Evolutionary conservation across 208 protist genomes (phyloP), one percentile per base, ranked within the genome.

Genomic region (Leishmania braziliensis): DNA sequence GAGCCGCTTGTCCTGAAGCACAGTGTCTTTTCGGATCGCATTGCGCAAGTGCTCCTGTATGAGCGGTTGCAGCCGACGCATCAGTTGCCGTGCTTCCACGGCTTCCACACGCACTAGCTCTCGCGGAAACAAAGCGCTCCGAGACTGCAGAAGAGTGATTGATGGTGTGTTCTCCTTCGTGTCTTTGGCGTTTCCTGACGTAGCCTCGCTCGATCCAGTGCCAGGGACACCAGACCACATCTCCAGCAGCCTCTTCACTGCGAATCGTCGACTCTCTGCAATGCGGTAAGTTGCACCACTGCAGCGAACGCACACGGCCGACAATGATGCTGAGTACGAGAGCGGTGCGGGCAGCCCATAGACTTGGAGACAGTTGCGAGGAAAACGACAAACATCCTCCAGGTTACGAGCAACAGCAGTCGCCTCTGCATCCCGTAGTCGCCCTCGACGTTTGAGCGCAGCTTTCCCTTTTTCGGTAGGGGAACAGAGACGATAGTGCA

Each of bases 1-100:
- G 20, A 98, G 85, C 36, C 81, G 71, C 84, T 95, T 96, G 73
- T 89, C 85, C n/a, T 91, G 85, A 10, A 96, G 77, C n/a, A 93
- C 77, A 3, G 84, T 84, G 50, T 97, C 93, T 4, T 78, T 75
- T 48, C 84, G 83, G 26, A 92, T 75, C 3, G 71, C 80, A 6
- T 88, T 75, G 54, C 71, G 76, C 69, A 93, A 88, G 75, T 70
- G 23, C 20, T 84, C 58, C 70, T 91, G 79, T 53, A 91, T 69
- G 16, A 74, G 26, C 1, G 85, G 87, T 60, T 81, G 80, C 50
- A 88, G 68, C 2, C 84, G 79, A 8, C 73, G 82, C 53, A 82
- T 56, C 16, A 86, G 77, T 74, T 86, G 82, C 51, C 54, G 53
- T 69, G 65, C 65, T 29, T 71, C 83, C 16, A 82, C 54, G 16